Base-by-base conservation (phyloP, 768 basidiomycete species). In the Phlebiopsis gigantea region DNA sequence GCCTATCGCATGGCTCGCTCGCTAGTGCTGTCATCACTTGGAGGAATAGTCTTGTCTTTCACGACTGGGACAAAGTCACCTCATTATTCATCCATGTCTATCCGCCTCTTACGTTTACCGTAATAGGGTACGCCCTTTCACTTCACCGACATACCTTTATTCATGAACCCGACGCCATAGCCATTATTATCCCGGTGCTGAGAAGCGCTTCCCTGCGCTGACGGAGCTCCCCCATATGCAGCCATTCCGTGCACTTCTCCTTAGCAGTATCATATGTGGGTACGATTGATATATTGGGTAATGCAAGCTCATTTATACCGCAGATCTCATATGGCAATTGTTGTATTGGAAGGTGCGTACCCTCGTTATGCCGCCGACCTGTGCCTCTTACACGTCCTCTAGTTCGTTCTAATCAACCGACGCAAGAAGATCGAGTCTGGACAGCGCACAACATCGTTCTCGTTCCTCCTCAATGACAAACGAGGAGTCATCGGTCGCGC, bases 41-140 rank as follows among this genome's bases (percentile, higher is more conserved):
- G 97, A 81, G 97, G 59, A 99, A 99, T 66, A 95, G 92, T 62
- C 83, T 99, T 22, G 97, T 99, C 2, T 99, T 99, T 75, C 97
- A 99, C 66, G 94, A 96, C 65, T 80, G 84, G 55, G 97, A 99
- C 70, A 98, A 98, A 71, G 90, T 98, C 66, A 98, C 91, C 17
- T 93, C 90, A 9, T 75, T 99, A 24, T 98, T 95, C 73, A 83
- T 99, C 29, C 97, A 99, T 68, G 87, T 98, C 56, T 98, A 97
- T 66, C 81, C 91, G 0, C 92, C 97, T 0, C 83, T 96, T 60
- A 85, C 88, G 2, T 90, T 99, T 64, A 94, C 92, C 14, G 87
- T 94, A 22, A 93, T 98, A 55, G 79, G 90, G 91, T 90, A 60
- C 29, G 84, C 17, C 39, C 25, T 46, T 19, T 21, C 47, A 49